phyloP scores from a whole-genome alignment of 2,329 filamentous ascomycete species.

The Venturia asperata region DNA sequence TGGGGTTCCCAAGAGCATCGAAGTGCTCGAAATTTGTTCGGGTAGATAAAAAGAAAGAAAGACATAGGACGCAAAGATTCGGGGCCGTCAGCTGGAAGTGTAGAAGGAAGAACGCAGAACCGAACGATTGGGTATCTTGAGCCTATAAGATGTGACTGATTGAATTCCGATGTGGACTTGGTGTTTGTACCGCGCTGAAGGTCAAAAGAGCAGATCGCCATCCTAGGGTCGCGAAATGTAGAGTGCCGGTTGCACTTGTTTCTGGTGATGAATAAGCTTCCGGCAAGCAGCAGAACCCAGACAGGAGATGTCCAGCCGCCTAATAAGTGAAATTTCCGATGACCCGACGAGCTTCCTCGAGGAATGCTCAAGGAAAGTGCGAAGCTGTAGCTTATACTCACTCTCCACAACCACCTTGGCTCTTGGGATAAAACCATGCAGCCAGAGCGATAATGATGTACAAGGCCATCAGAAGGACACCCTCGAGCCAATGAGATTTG shows the following conservation, averaged over 20 bases:
- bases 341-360: background rate
- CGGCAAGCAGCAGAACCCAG: background rate
- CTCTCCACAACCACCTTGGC: background rate
- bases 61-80: background rate
- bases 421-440: constrained; percentile 44
- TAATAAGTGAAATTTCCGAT: background rate
- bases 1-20: background rate
- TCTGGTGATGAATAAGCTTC: background rate
- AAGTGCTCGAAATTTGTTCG: background rate
- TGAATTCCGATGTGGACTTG: background rate
- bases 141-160: background rate
- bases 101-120: background rate
- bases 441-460: constrained; percentile 57
- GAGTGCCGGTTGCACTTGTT: background rate
- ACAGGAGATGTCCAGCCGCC: background rate
- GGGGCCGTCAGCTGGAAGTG: background rate
- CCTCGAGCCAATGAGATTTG: constrained; percentile 54
- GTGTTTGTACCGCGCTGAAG: background rate
- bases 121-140: constrained; percentile 13
- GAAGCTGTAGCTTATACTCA: background rate
- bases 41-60: background rate
- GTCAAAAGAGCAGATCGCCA: background rate
- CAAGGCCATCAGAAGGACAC: constrained; percentile 51
- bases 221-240: background rate
- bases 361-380: background rate